phyloP scores from a whole-genome alignment of 306 rosid species.

The Inga leiocalycina region DNA sequence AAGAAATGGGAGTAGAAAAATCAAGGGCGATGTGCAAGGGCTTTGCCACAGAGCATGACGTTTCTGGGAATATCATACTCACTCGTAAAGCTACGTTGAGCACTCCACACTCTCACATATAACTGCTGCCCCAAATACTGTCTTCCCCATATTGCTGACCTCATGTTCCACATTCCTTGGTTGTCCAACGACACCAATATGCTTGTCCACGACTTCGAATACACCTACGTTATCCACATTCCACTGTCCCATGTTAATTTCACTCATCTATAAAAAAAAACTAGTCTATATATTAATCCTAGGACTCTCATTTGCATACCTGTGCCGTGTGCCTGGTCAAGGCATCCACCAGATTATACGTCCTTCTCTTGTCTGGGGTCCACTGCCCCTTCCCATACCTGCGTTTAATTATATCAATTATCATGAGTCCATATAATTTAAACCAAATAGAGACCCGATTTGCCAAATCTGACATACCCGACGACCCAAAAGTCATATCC shows the following conservation, averaged over 20 bases:
- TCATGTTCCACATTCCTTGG: slow-evolving; percentile 97
- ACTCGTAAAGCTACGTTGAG: slow-evolving; percentile 64
- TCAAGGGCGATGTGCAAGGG: slow-evolving; percentile 56
- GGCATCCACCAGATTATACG: slow-evolving; percentile 83
- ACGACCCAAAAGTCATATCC: slow-evolving; percentile 97
- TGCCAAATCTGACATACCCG: slow-evolving; percentile 59
- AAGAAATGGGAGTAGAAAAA: not conserved
- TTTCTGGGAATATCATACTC: slow-evolving; percentile 82
- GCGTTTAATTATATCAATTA: slow-evolving; percentile 27
- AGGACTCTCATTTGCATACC: slow-evolving; percentile 44
- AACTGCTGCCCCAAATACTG: slow-evolving; percentile 93
- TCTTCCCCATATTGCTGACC: slow-evolving; percentile 94
- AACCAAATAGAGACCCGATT: not conserved
- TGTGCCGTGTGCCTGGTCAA: slow-evolving; percentile 92
- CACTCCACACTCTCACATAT: slow-evolving; percentile 81
- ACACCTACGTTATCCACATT: slow-evolving; percentile 53
- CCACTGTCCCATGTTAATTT: not conserved
- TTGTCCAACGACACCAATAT: slow-evolving; percentile 90
- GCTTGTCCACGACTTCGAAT: slow-evolving; percentile 87
- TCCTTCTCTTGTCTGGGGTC: slow-evolving; percentile 60
- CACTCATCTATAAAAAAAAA: not conserved
- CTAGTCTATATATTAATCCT: not conserved
- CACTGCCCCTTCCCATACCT: slow-evolving; percentile 82
- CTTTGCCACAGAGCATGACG: slow-evolving; percentile 84
- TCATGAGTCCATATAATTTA: not conserved